Percentiles rank a stretch among this genome's conserved stretches.
Conservation (phyloP, 2,329 filamentous ascomycete genomes). For the Cadophora sp. region DNA sequence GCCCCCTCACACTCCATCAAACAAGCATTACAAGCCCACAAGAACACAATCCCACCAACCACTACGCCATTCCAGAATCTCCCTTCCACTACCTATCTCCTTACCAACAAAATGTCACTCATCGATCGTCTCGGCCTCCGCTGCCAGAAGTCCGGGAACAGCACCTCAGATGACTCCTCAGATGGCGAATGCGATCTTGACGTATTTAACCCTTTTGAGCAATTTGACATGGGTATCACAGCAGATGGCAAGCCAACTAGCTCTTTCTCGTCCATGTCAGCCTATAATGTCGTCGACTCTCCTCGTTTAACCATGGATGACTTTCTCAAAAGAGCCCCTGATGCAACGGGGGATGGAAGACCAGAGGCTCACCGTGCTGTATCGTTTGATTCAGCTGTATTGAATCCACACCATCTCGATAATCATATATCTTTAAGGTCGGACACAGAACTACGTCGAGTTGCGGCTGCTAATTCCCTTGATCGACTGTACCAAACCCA, state of each 20-base stretch:
- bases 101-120: neutral
- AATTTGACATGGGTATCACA: constrained; percentile 12
- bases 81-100: neutral
- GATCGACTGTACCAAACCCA: too few relatives aligned
- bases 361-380: neutral
- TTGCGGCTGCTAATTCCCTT: neutral
- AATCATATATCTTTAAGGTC: neutral
- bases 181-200: constrained; percentile 3
- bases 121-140: neutral
- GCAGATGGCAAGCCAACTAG: neutral
- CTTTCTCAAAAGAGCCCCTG: neutral
- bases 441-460: neutral
- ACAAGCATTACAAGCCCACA: neutral
- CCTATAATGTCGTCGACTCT: neutral
- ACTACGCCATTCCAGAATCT: too few relatives aligned
- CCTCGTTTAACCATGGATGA: constrained; percentile 6
- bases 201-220: constrained; percentile 11
- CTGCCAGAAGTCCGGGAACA: neutral
- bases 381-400: neutral
- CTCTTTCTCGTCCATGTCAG: neutral
- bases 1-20: neutral
- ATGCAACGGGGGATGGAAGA: neutral
- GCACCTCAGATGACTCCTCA: neutral
- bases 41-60: neutral
- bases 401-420: neutral